Evolutionary conservation across 2,329 filamentous ascomycete species (phyloP).

Genomic region (Phaeophleospora eucalypticola): DNA sequence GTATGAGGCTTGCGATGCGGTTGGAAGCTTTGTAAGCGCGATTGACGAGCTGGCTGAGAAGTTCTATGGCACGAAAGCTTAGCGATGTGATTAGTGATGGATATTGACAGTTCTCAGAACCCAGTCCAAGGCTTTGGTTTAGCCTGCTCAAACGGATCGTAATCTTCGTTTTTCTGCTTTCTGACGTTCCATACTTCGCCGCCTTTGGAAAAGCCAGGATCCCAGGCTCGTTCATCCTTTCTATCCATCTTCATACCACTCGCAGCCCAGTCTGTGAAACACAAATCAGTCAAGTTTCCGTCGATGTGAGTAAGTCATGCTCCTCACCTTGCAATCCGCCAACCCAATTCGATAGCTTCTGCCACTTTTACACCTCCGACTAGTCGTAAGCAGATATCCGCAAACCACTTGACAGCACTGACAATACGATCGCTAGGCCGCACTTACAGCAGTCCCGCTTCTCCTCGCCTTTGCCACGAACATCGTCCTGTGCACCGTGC

Average conservation of each 20-base stretch:
- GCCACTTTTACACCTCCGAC: constrained; percentile 3
- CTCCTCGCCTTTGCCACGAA: constrained; percentile 32
- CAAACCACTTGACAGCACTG: not conserved
- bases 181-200: not conserved
- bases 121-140: not conserved
- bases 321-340: constrained; percentile 10
- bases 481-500: constrained; percentile 25
- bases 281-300: not conserved
- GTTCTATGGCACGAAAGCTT: too few species aligned
- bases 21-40: not conserved
- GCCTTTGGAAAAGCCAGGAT: constrained; percentile 2
- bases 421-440: not conserved
- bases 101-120: not conserved
- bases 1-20: not conserved
- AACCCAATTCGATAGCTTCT: constrained; percentile 16
- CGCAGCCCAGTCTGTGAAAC: constrained; percentile 7
- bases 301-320: not conserved
- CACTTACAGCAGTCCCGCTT: constrained; percentile 14
- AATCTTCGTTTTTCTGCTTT: not conserved
- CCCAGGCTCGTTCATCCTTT: constrained; percentile 4
- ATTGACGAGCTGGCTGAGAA: not conserved
- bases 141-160: not conserved
- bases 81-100: too few species aligned
- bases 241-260: constrained; percentile 2
- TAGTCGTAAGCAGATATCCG: not conserved